Conservation (phyloP, 176 grass and related monocot genomes). For the Ensete ventricosum region DNA sequence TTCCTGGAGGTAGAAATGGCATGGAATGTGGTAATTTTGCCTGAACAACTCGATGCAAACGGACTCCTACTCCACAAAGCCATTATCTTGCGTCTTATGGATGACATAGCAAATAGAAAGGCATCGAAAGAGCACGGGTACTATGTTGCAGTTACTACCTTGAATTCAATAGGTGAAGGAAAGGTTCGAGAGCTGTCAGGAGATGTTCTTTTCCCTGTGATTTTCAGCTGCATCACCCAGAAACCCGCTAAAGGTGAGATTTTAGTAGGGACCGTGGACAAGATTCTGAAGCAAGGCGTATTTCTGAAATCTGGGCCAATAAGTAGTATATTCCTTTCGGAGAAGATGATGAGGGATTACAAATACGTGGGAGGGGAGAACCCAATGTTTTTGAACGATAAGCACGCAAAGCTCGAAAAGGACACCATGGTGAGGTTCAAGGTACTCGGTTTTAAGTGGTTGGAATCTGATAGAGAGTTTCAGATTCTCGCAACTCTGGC, state of each 20-base stretch:
- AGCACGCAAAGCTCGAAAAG: slow-evolving; percentile 74
- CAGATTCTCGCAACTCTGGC: slow-evolving; percentile 70
- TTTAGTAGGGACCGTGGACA: slow-evolving; percentile 55
- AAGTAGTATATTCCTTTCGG: slow-evolving; percentile 66
- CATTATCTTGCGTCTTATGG: slow-evolving; percentile 64
- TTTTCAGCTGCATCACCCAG: slow-evolving; percentile 58
- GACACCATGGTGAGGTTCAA: slow-evolving; percentile 62
- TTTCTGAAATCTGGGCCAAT: slow-evolving; percentile 81
- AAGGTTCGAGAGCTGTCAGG: slow-evolving; percentile 68
- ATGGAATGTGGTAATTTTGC: slow-evolving; percentile 81
- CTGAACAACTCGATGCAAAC: slow-evolving; percentile 47
- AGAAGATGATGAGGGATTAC: slow-evolving; percentile 61
- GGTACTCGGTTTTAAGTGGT: slow-evolving; percentile 70
- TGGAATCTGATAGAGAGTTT: slow-evolving; percentile 80
- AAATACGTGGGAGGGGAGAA: slow-evolving; percentile 78
- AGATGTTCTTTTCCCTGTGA: slow-evolving; percentile 74
- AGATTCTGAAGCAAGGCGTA: slow-evolving; percentile 77
- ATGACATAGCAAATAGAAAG: slow-evolving; percentile 69
- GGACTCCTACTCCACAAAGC: slow-evolving; percentile 75
- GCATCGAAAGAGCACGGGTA: slow-evolving; percentile 95
- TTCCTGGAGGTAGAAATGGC: slow-evolving; percentile 71
- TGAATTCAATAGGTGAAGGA: slow-evolving; percentile 66
- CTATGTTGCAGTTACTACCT: slow-evolving; percentile 52
- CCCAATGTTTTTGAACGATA: slow-evolving; percentile 57
- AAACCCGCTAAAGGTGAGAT: slow-evolving; percentile 81